Evolutionary conservation across 441 rosid genomes (phyloP), one percentile per base, ranked within the genome.

Genomic region (Pelargonium fulgidum): DNA sequence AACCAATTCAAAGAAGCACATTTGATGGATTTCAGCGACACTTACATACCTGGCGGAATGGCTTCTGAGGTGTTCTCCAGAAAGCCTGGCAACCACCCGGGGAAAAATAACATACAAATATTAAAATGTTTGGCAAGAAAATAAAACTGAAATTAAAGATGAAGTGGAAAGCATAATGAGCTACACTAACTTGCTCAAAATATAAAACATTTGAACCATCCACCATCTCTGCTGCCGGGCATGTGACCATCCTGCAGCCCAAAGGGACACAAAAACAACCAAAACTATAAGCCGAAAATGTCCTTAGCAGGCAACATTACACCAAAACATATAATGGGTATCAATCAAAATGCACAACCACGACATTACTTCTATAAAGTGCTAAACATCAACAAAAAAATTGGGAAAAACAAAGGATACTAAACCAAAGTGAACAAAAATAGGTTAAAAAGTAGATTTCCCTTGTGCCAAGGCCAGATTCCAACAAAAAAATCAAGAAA

Each of bases 1-100:
- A 61, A 12, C 64, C 64, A 22, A 20, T 22, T 61, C 7, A 61
- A 33, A 61, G 64, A 61, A 61, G 7, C 64, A 59, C 36, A 61
- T 61, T 61, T 61, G 14, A 61, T 24, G 39, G 0, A 20, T 24
- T 20, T 58, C 26, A 20, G 62, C 12, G 9, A 59, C 19, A 58
- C 29, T 41, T 68, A 16, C 67, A 62, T 75, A 93, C 98, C 92
- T 90, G 93, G 39, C 96, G 89, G 78, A 90, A 93, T 7, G 98
- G 98, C 82, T 90, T 93, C 74, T 86, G 89, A 56, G 97, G 97
- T 78, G 92, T 90, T 67, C 98, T 85, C 92, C 96, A 89, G 76
- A 93, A 93, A 39, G 97, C 96, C 98, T 85, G 78, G 14, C 5
- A 72, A 63, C 50, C 56, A 63, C 50, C 56, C 26, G n/a, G 13